A percentile compares a stretch with the other conserved stretches of the same genome.
Conservation (phyloP, 352 stramenopile genomes). For the Phytopythium cucurbitacearum region DNA sequence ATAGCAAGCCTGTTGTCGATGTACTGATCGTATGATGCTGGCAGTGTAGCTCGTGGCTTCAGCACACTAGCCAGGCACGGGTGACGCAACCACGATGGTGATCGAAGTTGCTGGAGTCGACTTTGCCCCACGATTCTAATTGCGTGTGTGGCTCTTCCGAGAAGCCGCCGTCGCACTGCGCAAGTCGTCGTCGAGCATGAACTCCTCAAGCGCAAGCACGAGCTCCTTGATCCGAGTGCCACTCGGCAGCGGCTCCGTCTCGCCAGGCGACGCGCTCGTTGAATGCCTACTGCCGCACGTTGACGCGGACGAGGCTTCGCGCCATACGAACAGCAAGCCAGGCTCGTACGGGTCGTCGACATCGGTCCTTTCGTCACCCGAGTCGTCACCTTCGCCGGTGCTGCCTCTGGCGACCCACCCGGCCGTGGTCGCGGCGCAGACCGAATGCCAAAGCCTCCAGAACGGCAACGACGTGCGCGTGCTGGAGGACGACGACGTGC, state of each 20-base stretch:
- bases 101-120: no score
- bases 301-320: neutral
- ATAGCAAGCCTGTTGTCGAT: no score
- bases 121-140: no score
- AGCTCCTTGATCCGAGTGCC: constrained; percentile 16
- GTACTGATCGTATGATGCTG: no score
- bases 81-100: no score
- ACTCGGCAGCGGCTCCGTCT: constrained; percentile 49
- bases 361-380: neutral
- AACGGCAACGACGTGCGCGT: constrained; percentile 68
- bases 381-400: constrained; percentile 2
- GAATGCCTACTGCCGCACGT: constrained; percentile 53
- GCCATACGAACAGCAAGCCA: no score
- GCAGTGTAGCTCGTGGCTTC: no score
- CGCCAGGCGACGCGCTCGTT: constrained; percentile 48
- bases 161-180: neutral
- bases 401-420: constrained; percentile 47
- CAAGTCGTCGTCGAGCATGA: constrained; percentile 5
- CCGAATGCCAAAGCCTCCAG: constrained; percentile 54
- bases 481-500: constrained; percentile 68
- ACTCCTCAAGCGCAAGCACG: neutral
- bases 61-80: no score
- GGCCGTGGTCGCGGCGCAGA: constrained; percentile 42
- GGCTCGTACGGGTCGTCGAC: no score
- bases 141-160: no score